phyloP scores from a whole-genome alignment of 352 stramenopile genomes.

The Phytophthora megakarya region DNA sequence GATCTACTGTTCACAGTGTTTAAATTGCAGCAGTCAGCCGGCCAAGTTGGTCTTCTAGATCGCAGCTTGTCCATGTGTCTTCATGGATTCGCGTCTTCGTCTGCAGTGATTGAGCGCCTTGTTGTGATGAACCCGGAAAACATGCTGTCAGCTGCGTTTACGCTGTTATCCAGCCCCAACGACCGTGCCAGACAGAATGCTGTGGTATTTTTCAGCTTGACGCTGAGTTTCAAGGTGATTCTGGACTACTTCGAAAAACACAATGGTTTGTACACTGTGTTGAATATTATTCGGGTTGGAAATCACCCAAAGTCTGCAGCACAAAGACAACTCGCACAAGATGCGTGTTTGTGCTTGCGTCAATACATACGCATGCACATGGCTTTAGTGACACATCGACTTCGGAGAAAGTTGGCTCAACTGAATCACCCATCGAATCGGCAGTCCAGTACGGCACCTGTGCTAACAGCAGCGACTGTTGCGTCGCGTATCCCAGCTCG shows the following conservation, averaged over 20 bases:
- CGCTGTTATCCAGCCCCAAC: slow-evolving; percentile 73
- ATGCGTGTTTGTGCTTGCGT: slow-evolving; percentile 81
- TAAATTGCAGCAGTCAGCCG: slow-evolving; percentile 57
- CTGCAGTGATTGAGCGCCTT: slow-evolving; percentile 78
- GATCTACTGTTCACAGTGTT: slow-evolving; percentile 71
- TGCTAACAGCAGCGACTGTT: slow-evolving; percentile 58
- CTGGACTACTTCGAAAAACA: slow-evolving; percentile 86
- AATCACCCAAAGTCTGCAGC: slow-evolving; percentile 78
- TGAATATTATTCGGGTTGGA: slow-evolving; percentile 86
- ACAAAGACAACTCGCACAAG: slow-evolving; percentile 81
- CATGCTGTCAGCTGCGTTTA: slow-evolving; percentile 66
- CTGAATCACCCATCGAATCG: slow-evolving; percentile 64
- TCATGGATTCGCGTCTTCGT: slow-evolving; percentile 81
- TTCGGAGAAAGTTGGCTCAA: slow-evolving; percentile 67
- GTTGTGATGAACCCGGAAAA: slow-evolving; percentile 58
- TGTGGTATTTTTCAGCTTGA: slow-evolving; percentile 86
- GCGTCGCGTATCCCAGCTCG: slow-evolving; percentile 66
- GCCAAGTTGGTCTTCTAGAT: slow-evolving; percentile 68
- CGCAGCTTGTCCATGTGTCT: slow-evolving; percentile 87
- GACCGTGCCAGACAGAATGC: slow-evolving; percentile 82
- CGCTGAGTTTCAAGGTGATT: slow-evolving; percentile 78
- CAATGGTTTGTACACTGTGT: slow-evolving; percentile 80
- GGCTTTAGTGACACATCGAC: slow-evolving; percentile 68
- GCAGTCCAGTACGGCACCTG: slow-evolving; percentile 30
- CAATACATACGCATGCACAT: slow-evolving; percentile 88